A percentile compares a stretch with the other conserved stretches of the same genome.
phyloP scores from a whole-genome alignment of 805 yeast genomes.

The Saturnispora serradocipensis region DNA sequence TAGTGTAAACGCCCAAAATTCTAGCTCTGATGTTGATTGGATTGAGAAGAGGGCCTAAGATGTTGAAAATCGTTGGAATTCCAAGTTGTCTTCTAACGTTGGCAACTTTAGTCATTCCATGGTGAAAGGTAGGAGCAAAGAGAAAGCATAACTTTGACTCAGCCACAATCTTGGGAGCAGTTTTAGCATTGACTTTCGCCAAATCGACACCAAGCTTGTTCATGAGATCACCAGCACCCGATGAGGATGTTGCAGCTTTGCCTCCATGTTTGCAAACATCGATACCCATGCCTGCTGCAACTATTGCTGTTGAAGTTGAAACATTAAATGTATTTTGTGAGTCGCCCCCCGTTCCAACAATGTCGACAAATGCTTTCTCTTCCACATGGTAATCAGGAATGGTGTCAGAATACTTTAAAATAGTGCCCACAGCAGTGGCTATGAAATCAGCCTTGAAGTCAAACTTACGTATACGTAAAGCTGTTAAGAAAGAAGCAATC shows the following conservation, averaged over 20 bases:
- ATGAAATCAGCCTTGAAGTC: conserved; percentile 78
- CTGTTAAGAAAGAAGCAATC: conserved; percentile 70
- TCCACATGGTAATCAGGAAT: conserved; percentile 40
- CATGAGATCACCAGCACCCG: conserved; percentile 91
- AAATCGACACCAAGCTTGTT: conserved; percentile 76
- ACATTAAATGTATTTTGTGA: conserved; percentile 97
- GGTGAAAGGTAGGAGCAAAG: conserved; percentile 91
- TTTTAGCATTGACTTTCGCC: conserved; percentile 49
- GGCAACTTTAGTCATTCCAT: conserved; percentile 81
- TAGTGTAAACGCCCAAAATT: conserved; percentile 82
- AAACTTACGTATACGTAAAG: conserved; percentile 59
- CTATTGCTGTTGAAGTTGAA: conserved; percentile 88
- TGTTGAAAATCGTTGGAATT: conserved; percentile 88
- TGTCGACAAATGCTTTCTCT: conserved; percentile 57
- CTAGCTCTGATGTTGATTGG: conserved; percentile 79
- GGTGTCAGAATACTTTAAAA: conserved; percentile 53
- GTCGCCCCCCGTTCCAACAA: conserved; percentile 99
- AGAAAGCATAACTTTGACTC: conserved; percentile 53
- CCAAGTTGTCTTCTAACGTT: conserved; percentile 70
- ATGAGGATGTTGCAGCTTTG: conserved; percentile 84
- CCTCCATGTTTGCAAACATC: conserved; percentile 94
- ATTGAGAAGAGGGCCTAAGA: conserved; percentile 87
- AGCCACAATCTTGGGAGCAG: conserved; percentile 52
- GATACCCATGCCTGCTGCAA: conserved; percentile 81
- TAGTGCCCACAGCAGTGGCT: conserved; percentile 75